Percentiles rank a stretch among this genome's conserved stretches.
Conservation (phyloP, 2,329 filamentous ascomycete genomes). For the Metarhizium robertsii region DNA sequence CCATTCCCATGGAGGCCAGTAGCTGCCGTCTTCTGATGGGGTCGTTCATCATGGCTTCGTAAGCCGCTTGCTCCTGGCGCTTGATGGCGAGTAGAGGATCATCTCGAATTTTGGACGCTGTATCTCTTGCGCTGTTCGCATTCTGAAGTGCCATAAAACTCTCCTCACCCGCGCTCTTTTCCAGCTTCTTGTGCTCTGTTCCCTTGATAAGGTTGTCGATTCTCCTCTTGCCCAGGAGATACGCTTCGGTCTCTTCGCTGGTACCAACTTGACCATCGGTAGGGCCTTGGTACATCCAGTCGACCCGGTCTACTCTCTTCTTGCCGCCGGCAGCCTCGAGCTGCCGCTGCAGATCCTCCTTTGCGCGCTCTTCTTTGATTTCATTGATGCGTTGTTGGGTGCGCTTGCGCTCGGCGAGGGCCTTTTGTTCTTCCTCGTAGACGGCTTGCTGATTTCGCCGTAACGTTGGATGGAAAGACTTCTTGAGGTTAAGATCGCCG, state of each 20-base stretch:
- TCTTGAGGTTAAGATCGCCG: conserved; percentile 91
- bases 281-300: conserved; percentile 97
- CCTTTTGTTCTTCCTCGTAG: conserved; percentile 86
- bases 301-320: conserved; percentile 73
- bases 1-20: conserved; percentile 52
- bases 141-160: conserved; percentile 53
- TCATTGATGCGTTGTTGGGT: conserved; percentile 89
- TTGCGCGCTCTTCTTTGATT: conserved; percentile 83
- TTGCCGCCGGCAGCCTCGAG: conserved; percentile 82
- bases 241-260: conserved; percentile 86
- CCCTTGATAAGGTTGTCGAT: conserved; percentile 78
- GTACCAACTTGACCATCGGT: conserved; percentile 66
- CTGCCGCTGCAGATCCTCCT: conserved; percentile 83
- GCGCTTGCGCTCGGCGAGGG: conserved; percentile 87
- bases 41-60: conserved; percentile 72
- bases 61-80: conserved; percentile 76
- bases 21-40: conserved; percentile 59
- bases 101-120: conserved; percentile 75
- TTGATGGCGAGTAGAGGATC: conserved; percentile 92
- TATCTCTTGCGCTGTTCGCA: conserved; percentile 69
- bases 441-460: conserved; percentile 86
- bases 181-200: conserved; percentile 69
- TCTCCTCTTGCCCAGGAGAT: conserved; percentile 81
- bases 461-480: conserved; percentile 87
- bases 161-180: conserved; percentile 60